A percentile compares a stretch with the other conserved stretches of the same genome.
These are phyloP conservation scores for Allantophomopsis lycopodina DNA, from an alignment of 2,329 filamentous ascomycete genomes.

Conservation along the genomic window DNA sequence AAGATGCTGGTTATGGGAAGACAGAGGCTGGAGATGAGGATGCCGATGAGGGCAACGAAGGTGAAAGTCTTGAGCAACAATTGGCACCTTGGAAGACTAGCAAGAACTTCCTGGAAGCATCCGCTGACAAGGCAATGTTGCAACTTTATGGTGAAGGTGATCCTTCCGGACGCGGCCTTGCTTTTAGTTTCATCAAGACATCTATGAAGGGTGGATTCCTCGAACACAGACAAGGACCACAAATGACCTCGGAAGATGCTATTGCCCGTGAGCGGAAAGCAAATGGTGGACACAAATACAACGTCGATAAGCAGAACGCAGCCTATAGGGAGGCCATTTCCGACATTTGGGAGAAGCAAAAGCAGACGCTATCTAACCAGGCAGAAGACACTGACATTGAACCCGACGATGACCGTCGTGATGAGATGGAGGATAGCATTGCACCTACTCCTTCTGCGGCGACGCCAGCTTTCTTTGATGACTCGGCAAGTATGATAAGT, in stretches of 20 bases:
- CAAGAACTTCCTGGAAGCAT: constrained; percentile 91
- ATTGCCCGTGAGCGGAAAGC: constrained; percentile 68
- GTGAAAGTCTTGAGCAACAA: constrained; percentile 68
- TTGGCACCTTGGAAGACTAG: constrained; percentile 94
- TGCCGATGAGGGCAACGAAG: constrained; percentile 27
- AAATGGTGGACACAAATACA: constrained; percentile 91
- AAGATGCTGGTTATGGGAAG: constrained; percentile 77
- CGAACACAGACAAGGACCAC: constrained; percentile 58
- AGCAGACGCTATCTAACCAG: constrained; percentile 58
- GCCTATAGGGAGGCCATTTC: constrained; percentile 86
- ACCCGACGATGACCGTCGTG: constrained; percentile 19
- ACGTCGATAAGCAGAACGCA: constrained; percentile 85
- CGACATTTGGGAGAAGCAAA: constrained; percentile 86
- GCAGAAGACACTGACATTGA: constrained; percentile 49
- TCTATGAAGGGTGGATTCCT: constrained; percentile 97
- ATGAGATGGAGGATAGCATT: constrained; percentile 41
- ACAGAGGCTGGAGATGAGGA: constrained; percentile 47
- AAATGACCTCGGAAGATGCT: constrained; percentile 63
- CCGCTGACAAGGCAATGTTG: constrained; percentile 91
- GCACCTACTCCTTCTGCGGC: constrained; percentile 52
- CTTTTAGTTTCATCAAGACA: constrained; percentile 93
- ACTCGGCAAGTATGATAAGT: constrained; percentile 69
- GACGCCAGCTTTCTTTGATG: constrained; percentile 51
- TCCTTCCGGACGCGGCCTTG: constrained; percentile 82
- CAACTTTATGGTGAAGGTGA: constrained; percentile 90